Evolutionary conservation across 805 yeast genomes (phyloP).

Genomic region (Ogataea pignaliae): DNA sequence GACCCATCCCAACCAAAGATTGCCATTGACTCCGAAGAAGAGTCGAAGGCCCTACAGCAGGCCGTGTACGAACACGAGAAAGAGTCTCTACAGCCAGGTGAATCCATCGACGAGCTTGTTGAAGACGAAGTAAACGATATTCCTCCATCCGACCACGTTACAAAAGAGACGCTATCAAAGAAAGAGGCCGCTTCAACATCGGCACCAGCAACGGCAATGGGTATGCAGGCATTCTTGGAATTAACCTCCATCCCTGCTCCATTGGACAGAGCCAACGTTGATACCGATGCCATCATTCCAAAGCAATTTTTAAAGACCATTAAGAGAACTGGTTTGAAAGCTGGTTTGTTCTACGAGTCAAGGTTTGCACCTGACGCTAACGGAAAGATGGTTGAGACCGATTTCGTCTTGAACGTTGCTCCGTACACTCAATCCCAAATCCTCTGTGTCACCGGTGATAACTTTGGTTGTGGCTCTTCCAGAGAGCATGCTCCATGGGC

Average conservation of each 20-base stretch:
- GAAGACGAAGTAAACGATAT: constrained; percentile 61
- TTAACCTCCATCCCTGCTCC: constrained; percentile 91
- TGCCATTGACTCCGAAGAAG: constrained; percentile 38
- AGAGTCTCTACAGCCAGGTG: constrained; percentile 52
- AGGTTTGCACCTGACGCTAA: constrained; percentile 66
- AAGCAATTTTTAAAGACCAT: constrained; percentile 97
- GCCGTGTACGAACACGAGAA: constrained; percentile 70
- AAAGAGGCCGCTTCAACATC: constrained; percentile 24
- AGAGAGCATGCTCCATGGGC: constrained; percentile 99
- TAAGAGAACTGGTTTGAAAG: constrained; percentile 88
- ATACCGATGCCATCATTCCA: constrained; percentile 98
- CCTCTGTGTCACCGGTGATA: constrained; percentile 89
- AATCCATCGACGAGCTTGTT: constrained; percentile 39
- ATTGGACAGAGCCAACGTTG: constrained; percentile 89
- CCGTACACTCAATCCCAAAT: constrained; percentile 81
- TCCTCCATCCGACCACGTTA: constrained; percentile 47
- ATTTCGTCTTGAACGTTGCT: constrained; percentile 79
- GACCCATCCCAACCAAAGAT: constrained; percentile 57
- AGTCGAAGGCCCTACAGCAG: constrained; percentile 57
- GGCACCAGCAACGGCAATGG: constrained; percentile 37
- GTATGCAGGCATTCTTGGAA: constrained; percentile 71
- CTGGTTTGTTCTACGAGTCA: constrained; percentile 88
- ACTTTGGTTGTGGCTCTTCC: constrained; percentile 98
- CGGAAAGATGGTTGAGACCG: constrained; percentile 79
- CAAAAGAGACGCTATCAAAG: constrained; percentile 31